Base-by-base conservation (phyloP, 176 grass and related monocot genomes). In the Saccharum spontaneum region DNA sequence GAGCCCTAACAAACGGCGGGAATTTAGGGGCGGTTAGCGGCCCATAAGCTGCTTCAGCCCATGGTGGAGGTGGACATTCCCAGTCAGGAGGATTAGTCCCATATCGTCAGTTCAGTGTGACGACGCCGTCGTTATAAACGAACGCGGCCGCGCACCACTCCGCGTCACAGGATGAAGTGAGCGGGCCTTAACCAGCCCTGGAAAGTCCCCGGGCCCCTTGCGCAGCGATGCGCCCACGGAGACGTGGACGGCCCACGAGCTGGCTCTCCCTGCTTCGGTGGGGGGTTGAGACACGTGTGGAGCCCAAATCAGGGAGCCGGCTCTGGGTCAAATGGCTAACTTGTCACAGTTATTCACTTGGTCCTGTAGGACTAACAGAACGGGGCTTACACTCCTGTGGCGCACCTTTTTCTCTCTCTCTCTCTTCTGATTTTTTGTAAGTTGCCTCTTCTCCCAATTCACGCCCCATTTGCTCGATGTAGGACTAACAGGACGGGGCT, bases 121-220 rank as follows among this genome's bases (percentile, higher is more conserved):
- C 0, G 13, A 4, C 0, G 0, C 12, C 0, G 20, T 3, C 14
- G 2, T 73, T 79, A 79, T 84, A 79, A 34, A 0, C 0, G 0
- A 10, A 1, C 11, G 66, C 1, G 0, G 2, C 0, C 1, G 0
- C 1, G 0, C 0, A 0, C 0, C 0, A 0, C 0, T 2, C 0
- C 15, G 33, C 4, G 82, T 62, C 80, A 75, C 80, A 84, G 80
- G 79, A 91, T 80, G 89, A 72, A 84, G 89, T 88, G 80, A 91
- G 70, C 81, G 89, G 89, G 89, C 85, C 44, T 74, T 74, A 12
- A 71, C 2, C 0, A 14, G 74, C 79, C 76, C 67, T 75, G 85
- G 80, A 91, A 88, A 88, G 85, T 84, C 89, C 85, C 85, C 67
- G 89, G 44, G 55, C 74, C 80, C 3, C 0, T 0, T 50, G 84